These are phyloP conservation scores for Ascochyta koolunga DNA, from an alignment of 2,329 filamentous ascomycete genomes.

Conservation along the genomic window DNA sequence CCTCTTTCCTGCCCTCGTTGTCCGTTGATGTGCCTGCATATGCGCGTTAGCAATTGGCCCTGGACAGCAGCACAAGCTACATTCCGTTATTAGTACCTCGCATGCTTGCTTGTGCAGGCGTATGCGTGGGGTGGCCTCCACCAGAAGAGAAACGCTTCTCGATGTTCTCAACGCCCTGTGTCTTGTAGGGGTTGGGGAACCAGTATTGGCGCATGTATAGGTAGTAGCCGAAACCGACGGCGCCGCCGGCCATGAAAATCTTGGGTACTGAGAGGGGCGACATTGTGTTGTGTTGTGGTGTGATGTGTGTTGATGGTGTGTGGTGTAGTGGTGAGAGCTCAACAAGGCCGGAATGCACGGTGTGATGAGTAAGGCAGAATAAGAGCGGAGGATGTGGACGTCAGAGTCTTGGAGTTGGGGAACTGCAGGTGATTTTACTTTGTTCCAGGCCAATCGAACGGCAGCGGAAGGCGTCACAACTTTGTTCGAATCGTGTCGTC, in stretches of 20 bases:
- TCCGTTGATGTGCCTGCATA: constrained; percentile 27
- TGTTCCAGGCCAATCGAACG: constrained; percentile 9
- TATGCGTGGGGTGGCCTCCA: constrained; percentile 40
- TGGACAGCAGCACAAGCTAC: background rate
- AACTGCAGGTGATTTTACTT: constrained; percentile 5
- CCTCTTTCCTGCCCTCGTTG: constrained; percentile 32
- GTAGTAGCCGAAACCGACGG: constrained; percentile 45
- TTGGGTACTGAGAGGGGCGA: constrained; percentile 44
- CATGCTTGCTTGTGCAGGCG: constrained; percentile 36
- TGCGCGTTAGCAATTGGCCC: background rate
- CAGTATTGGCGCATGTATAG: constrained; percentile 46
- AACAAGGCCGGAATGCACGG: background rate
- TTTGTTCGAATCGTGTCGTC: constrained; percentile 15
- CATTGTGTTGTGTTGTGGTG: constrained; percentile 25
- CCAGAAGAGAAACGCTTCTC: constrained; percentile 42
- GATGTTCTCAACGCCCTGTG: constrained; percentile 42
- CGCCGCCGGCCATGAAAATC: constrained; percentile 46
- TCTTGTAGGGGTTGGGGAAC: constrained; percentile 49
- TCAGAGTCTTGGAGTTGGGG: constrained; percentile 2
- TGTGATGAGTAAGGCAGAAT: constrained; percentile 8
- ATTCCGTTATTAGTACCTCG: constrained; percentile 30
- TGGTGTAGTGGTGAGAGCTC: constrained; percentile 1
- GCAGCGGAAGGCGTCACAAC: constrained; percentile 8
- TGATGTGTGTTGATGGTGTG: background rate
- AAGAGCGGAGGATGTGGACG: constrained; percentile 2